Base-by-base conservation (phyloP, 805 yeast species). In the Komagataella pseudopastoris region DNA sequence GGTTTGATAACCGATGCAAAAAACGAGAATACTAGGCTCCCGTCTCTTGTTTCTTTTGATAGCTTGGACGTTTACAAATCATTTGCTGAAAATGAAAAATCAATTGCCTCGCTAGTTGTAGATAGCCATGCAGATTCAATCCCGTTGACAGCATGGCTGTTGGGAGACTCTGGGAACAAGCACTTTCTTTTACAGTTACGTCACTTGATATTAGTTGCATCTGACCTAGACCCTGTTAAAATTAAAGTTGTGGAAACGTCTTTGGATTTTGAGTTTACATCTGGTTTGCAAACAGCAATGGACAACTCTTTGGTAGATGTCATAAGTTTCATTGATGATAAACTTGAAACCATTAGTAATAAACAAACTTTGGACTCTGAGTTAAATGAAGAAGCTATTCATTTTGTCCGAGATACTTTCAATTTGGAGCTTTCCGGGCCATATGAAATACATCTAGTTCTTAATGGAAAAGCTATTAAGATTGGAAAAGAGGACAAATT, bases 381-480 rank as follows among this genome's bases (percentile, higher is more conserved):
- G 5, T 10, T 30, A 10, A 30, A 30, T 2, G 39, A 30, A 1
- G 39, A 30, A 30, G 14, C 39, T 14, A 30, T 30, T 10, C 14
- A 30, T 30, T 30, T 30, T 8, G 5, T 30, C 39, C 39, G 14
- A 8, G 8, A 30, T 3, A n/a, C 14, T 30, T 30, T 30, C n/a
- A 30, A 30, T 1, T 4, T 30, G 5, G 14, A 8, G 39, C 39
- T 30, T 10, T 30, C 39, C 39, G 14, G 14, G 14, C 39, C 39
- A 30, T 10, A 8, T 7, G 39, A 30, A 10, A 8, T 30, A 14
- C 75, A 72, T 52, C 48, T 81, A 6, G 59, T 78, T 6, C 56
- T 80, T 22, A 81, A 81, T 58, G 85, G 88, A 12, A 72, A 88
- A 56, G 60, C 60, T 63, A 67, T 74, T 51, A 71, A 61, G 56